phyloP scores from a whole-genome alignment of 306 rosid species.

The Castanea sativa region DNA sequence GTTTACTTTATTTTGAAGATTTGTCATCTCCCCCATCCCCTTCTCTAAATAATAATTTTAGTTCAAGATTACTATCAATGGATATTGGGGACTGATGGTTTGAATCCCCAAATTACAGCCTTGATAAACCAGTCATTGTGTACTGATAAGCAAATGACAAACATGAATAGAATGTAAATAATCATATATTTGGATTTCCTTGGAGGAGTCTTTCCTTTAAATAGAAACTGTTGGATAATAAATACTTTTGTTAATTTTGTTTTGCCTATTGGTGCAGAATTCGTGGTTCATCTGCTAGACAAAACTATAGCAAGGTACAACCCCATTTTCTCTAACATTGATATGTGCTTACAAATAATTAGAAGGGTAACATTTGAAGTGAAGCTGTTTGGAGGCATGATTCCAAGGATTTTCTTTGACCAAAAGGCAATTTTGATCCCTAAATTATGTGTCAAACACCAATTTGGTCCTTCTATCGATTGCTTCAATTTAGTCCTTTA shows the following conservation, averaged over 20 bases:
- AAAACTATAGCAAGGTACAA: slow-evolving; percentile 79
- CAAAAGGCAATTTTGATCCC: too few species aligned
- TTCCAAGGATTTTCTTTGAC: neutral
- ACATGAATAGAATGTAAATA: too few species aligned
- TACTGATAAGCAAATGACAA: too few species aligned
- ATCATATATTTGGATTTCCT: neutral
- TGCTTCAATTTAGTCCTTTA: too few species aligned
- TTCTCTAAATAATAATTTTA: neutral
- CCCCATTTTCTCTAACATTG: slow-evolving; percentile 16
- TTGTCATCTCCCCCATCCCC: neutral
- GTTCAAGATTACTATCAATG: too few species aligned
- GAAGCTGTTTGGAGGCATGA: neutral
- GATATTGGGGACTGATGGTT: too few species aligned
- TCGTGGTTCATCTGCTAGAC: slow-evolving; percentile 64
- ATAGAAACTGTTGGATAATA: neutral
- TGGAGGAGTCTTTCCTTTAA: neutral
- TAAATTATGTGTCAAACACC: too few species aligned
- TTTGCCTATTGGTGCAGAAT: slow-evolving; percentile 59
- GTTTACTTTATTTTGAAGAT: neutral
- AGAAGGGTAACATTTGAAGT: neutral
- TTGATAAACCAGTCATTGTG: too few species aligned
- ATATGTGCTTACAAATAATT: slow-evolving; percentile 1
- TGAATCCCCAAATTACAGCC: too few species aligned
- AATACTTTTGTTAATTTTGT: slow-evolving; percentile 9
- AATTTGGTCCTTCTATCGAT: too few species aligned